phyloP scores from a whole-genome alignment of 805 yeast genomes.

The Starmera dryadoides region DNA sequence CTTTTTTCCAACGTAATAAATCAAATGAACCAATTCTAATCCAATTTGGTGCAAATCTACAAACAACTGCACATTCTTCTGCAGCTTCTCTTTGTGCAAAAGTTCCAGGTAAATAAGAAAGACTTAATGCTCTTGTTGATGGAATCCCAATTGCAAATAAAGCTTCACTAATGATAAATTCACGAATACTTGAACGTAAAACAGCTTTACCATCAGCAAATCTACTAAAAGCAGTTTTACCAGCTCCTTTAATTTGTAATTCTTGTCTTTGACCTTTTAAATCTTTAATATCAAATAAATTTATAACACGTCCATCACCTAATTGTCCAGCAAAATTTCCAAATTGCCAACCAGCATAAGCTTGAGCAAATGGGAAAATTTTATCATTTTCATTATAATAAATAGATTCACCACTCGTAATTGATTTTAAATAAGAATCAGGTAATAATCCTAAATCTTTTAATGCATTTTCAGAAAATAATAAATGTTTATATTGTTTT shows the following conservation, averaged over 20 bases:
- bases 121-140: conserved; percentile 72
- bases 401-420: conserved; percentile 57
- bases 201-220: conserved; percentile 98
- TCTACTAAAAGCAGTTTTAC: conserved; percentile 84
- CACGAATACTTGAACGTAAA: conserved; percentile 79
- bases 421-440: conserved; percentile 39
- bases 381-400: conserved; percentile 24
- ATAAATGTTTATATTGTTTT: conserved; percentile 42
- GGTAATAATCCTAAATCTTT: conserved; percentile 48
- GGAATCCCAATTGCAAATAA: conserved; percentile 79
- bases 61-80: conserved; percentile 79
- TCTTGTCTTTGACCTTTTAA: conserved; percentile 36
- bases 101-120: conserved; percentile 68
- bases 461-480: conserved; percentile 55
- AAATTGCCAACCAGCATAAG: conserved; percentile 95
- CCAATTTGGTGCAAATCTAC: conserved; percentile 84
- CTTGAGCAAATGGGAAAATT: conserved; percentile 81
- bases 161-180: conserved; percentile 79
- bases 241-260: conserved; percentile 87
- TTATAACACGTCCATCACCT: conserved; percentile 91
- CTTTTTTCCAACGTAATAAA: conserved; percentile 66
- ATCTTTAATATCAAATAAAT: conserved; percentile 64
- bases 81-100: conserved; percentile 63
- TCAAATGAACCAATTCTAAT: conserved; percentile 86
- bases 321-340: conserved; percentile 95